Evolutionary conservation across 805 yeast species (phyloP).

Genomic region (Debaryomyces castellii): DNA sequence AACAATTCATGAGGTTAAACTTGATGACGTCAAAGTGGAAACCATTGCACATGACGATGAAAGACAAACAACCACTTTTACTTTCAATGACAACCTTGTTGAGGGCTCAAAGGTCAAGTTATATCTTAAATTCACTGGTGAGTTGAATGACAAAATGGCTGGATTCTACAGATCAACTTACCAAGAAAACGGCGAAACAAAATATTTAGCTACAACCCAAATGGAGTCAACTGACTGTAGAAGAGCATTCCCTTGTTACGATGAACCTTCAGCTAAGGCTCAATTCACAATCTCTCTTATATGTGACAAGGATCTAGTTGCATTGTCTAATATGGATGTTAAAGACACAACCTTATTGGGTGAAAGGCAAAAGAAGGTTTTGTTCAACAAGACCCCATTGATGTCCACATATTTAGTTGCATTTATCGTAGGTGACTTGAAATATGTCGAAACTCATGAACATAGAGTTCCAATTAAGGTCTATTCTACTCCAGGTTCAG

Average conservation of each 20-base stretch:
- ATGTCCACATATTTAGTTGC: constrained; percentile 88
- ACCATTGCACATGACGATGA: constrained; percentile 34
- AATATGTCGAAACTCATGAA: constrained; percentile 63
- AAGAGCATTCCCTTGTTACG: constrained; percentile 84
- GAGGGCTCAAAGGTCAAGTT: constrained; percentile 44
- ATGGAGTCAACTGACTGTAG: constrained; percentile 88
- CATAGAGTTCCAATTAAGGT: constrained; percentile 77
- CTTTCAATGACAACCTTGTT: constrained; percentile 31
- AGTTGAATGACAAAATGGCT: constrained; percentile 74
- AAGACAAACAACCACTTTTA: constrained; percentile 39
- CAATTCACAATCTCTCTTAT: constrained; percentile 64
- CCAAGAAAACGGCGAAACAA: constrained; percentile 59
- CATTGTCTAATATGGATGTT: constrained; percentile 70
- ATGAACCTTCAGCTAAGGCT: constrained; percentile 81
- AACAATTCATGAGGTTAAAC: constrained; percentile 51
- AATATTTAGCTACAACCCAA: constrained; percentile 79
- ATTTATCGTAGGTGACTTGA: constrained; percentile 78
- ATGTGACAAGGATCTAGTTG: constrained; percentile 53
- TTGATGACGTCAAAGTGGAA: constrained; percentile 25
- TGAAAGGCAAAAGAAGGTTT: constrained; percentile 52
- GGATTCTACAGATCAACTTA: constrained; percentile 78
- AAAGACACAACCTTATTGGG: constrained; percentile 42
- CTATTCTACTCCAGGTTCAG: constrained; percentile 77
- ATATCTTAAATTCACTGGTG: constrained; percentile 56
- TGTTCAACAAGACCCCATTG: constrained; percentile 72